Evolutionary conservation across 345 rosid genomes (phyloP), one percentile per base, ranked within the genome.

Genomic region (Salix brachista): DNA sequence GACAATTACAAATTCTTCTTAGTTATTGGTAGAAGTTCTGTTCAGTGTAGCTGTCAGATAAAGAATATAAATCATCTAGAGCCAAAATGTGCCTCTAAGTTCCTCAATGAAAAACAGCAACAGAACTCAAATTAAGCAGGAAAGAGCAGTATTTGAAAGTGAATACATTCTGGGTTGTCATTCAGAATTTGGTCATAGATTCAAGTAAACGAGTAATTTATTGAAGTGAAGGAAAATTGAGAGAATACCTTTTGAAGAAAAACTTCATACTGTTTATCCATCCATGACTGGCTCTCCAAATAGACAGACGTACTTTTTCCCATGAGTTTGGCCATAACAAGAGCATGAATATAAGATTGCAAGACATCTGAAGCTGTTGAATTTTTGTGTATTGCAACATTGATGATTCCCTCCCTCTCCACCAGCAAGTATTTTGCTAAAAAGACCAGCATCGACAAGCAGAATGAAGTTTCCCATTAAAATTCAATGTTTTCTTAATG

Each of bases 331-430:
- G 83, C 89, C 86, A 86, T 75, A 82, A 87, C 93, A 75, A 90
- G 88, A 3, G 93, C 96, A 71, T 92, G 97, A 32, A 88, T 77
- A 79, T 86, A 92, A 30, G 98, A 91, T 85, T 83, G 89, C 89
- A 94, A 82, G 77, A 90, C 84, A 82, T 92, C 97, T 5, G 84
- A 65, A 67, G 90, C 89, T 9, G 66, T 79, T 32, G 97, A 76
- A 83, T 87, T 85, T 86, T 86, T 94, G 85, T 92, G 98, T 58
- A 90, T 69, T 64, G 90, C 67, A 70, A 89, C 82, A 64, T 79
- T 48, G 32, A 91, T 77, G 61, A 17, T 83, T 79, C 87, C 86
- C 71, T 87, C 83, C 76, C 84, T 84, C 82, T 87, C 89, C 68
- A 85, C 81, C 58, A 91, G 75, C 75, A 94, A 81, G 79, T 94